Conservation (phyloP, 2,329 filamentous ascomycete species). For the Aspergillus proliferans region DNA sequence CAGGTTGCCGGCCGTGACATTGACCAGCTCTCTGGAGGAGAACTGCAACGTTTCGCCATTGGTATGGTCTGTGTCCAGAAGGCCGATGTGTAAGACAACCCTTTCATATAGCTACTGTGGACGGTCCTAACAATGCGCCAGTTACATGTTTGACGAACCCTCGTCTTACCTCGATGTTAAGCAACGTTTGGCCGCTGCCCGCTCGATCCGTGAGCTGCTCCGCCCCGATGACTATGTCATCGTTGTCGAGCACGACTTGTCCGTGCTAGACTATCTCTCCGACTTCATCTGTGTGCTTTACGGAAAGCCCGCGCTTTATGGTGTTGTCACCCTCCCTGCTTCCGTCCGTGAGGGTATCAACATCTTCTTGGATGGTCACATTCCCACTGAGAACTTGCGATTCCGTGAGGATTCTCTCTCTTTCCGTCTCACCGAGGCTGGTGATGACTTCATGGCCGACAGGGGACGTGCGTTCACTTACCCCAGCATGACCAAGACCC, state of each 20-base stretch:
- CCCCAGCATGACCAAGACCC: slow-evolving; percentile 84
- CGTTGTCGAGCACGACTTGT: slow-evolving; percentile 98
- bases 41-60: slow-evolving; percentile 96
- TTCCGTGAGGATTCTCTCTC: slow-evolving; percentile 96
- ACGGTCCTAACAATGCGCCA: slow-evolving; percentile 22
- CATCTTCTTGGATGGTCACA: slow-evolving; percentile 96
- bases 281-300: slow-evolving; percentile 98
- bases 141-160: slow-evolving; percentile 99
- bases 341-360: slow-evolving; percentile 99
- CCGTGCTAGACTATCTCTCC: slow-evolving; percentile 94
- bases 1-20: slow-evolving; percentile 92
- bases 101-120: background rate
- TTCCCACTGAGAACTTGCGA: slow-evolving; percentile 94
- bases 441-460: slow-evolving; percentile 81
- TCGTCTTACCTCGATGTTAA: slow-evolving; percentile 99
- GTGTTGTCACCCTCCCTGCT: slow-evolving; percentile 91
- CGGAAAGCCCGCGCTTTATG: slow-evolving; percentile 89
- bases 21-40: slow-evolving; percentile 85
- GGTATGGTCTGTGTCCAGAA: slow-evolving; percentile 92
- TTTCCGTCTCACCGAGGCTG: slow-evolving; percentile 85
- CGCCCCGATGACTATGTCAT: slow-evolving; percentile 92
- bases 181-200: slow-evolving; percentile 88
- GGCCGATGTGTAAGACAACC: slow-evolving; percentile 66
- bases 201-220: slow-evolving; percentile 85
- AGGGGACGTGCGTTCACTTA: slow-evolving; percentile 81